These are phyloP conservation scores for Trifolium pratense DNA, from an alignment of 306 rosid species.

Conservation along the genomic window DNA sequence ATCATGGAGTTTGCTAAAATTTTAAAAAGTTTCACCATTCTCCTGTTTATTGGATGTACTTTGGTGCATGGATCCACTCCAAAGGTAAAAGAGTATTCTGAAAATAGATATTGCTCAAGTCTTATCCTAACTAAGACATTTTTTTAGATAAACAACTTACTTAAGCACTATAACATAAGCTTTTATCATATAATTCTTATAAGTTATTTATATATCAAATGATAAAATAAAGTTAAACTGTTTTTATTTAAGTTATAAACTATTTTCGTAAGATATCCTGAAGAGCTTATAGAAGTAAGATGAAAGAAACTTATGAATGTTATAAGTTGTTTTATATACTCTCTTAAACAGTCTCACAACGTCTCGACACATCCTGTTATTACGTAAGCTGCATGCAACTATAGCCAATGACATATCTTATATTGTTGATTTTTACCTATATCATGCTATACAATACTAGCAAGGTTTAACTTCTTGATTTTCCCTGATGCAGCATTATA, in stretches of 20 bases:
- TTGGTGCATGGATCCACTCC: slow-evolving; percentile 52
- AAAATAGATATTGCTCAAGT: background rate
- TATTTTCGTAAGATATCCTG: background rate
- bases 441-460: background rate
- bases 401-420: background rate
- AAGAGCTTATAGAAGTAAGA: background rate
- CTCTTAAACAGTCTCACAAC: background rate
- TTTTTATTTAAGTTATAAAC: background rate
- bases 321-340: no score
- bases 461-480: slow-evolving; percentile 2
- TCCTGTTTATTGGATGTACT: slow-evolving; percentile 47
- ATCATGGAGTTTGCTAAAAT: slow-evolving; percentile 43
- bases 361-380: slow-evolving; percentile 19
- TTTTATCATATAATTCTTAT: background rate
- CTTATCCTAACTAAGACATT: background rate
- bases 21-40: slow-evolving; percentile 38
- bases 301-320: background rate
- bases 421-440: background rate
- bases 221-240: background rate
- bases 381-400: slow-evolving; percentile 43
- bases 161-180: no score
- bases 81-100: slow-evolving; percentile 47
- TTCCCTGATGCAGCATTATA: slow-evolving; percentile 57
- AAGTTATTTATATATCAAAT: background rate
- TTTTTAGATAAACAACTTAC: background rate